Base-by-base conservation (phyloP, 768 basidiomycete species). In the Galerina sulciceps region DNA sequence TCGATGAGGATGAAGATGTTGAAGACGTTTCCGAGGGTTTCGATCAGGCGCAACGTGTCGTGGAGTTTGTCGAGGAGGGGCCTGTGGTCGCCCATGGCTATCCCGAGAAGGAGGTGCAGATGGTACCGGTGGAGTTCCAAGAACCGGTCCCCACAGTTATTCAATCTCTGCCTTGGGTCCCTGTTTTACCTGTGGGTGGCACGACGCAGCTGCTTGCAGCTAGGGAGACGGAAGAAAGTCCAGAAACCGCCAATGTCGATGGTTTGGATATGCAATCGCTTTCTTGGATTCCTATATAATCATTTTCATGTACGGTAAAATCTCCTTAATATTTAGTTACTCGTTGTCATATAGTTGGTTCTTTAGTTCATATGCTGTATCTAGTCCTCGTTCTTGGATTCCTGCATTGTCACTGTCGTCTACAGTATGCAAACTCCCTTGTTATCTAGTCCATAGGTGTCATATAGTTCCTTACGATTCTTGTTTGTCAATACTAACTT, bases 1-100 rank as follows among this genome's bases (percentile, higher is more conserved):
- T 63, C 10, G 57, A 59, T n/a, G 59, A 62, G n/a, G 61, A 59
- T 1, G 58, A 55, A n/a, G 48, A 31, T 31, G 38, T 10, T 8
- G 17, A 26, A 15, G 22, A 47, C 50, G 61, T 44, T 22, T 22
- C n/a, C 36, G 40, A 42, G 10, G 26, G 14, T 48, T 10, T 31
- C n/a, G n/a, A 18, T 1, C 18, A 48, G 34, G 44, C 37, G 4
- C 23, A 43, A 20, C 17, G 13, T 1, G 48, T 38, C 26, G 17
- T 35, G 22, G 47, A 47, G 15, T 41, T 11, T 46, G 42, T 18
- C 34, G 44, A 2, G 4, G 15, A 34, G n/a, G 20, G 45, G 26
- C 26, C 26, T 31, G 26, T 20, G n/a, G 52, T 31, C 23, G n/a
- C 5, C n/a, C 13, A 41, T 23, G 18, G 22, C 23, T 38, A 10